Percentiles rank a stretch among this genome's conserved stretches.
These are phyloP conservation scores for Phylloporus rhodoxanthus DNA, from an alignment of 768 basidiomycete species.

Conservation along the genomic window DNA sequence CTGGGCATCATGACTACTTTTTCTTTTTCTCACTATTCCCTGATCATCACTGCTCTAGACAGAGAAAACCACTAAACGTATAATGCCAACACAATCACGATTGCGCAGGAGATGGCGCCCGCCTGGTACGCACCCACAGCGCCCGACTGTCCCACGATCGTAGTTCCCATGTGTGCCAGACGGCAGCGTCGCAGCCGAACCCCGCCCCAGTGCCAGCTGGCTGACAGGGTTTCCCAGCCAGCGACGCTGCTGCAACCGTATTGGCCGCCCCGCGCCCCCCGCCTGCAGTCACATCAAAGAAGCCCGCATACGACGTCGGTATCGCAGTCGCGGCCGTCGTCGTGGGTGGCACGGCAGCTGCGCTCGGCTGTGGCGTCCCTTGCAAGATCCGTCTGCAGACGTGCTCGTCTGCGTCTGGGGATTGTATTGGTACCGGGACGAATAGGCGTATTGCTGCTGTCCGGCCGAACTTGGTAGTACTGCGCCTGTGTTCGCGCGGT, in stretches of 20 bases:
- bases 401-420: constrained; percentile 24
- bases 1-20: no score
- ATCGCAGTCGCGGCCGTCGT: constrained; percentile 27
- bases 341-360: constrained; percentile 27
- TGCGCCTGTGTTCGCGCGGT: constrained; percentile 29
- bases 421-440: constrained; percentile 41
- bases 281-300: constrained; percentile 32
- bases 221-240: constrained; percentile 28
- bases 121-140: constrained; percentile 22
- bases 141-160: constrained; percentile 20
- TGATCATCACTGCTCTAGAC: constrained; percentile 17
- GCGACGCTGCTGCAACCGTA: constrained; percentile 36
- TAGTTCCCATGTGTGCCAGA: constrained; percentile 36
- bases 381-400: constrained; percentile 30
- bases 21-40: no score
- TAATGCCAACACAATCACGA: no score
- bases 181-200: constrained; percentile 36
- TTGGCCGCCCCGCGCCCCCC: constrained; percentile 48
- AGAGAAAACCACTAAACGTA: neutral
- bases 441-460: constrained; percentile 39
- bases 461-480: constrained; percentile 33
- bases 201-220: constrained; percentile 18
- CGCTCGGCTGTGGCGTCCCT: no score
- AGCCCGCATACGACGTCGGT: constrained; percentile 36
- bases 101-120: constrained; percentile 28